phyloP scores from a whole-genome alignment of 2,329 filamentous ascomycete species.

The Aspergillus candidus region DNA sequence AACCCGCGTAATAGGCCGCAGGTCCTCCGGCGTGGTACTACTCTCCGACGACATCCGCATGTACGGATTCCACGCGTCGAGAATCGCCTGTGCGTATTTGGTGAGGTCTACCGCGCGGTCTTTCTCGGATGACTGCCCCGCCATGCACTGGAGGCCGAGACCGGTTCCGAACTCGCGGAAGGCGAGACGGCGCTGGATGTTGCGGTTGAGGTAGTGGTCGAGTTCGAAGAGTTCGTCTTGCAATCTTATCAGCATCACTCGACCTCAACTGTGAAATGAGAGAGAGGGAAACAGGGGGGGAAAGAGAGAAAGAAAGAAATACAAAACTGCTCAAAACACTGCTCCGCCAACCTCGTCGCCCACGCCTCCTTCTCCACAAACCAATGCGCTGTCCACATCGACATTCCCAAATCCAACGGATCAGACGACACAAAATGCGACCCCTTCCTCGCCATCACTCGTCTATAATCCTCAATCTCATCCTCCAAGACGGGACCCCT shows the following conservation, averaged over 20 bases:
- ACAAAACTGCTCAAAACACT: conserved; percentile 36
- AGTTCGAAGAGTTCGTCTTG: conserved; percentile 33
- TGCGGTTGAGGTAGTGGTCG: conserved; percentile 30
- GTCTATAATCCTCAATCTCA: conserved; percentile 50
- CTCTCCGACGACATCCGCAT: conserved; percentile 31
- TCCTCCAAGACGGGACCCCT: conserved; percentile 32
- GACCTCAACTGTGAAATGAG: neutral
- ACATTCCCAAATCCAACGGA: conserved; percentile 55
- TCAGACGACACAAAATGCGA: conserved; percentile 44
- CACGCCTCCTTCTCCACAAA: conserved; percentile 43
- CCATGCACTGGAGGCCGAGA: conserved; percentile 43
- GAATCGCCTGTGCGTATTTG: conserved; percentile 30
- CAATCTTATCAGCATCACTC: conserved; percentile 3
- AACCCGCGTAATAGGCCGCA: conserved; percentile 50
- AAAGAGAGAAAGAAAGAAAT: conserved; percentile 5
- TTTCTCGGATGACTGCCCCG: conserved; percentile 29
- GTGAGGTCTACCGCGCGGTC: conserved; percentile 26
- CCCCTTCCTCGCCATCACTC: conserved; percentile 43
- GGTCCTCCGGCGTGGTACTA: conserved; percentile 34
- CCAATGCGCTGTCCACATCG: conserved; percentile 53
- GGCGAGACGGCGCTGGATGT: conserved; percentile 38
- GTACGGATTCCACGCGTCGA: conserved; percentile 34
- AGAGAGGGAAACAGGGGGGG: neutral
- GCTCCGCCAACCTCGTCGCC: conserved; percentile 37
- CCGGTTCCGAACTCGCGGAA: conserved; percentile 53